Base-by-base conservation (phyloP, 2,329 filamentous ascomycete species). In the Cladorrhinum sp. region DNA sequence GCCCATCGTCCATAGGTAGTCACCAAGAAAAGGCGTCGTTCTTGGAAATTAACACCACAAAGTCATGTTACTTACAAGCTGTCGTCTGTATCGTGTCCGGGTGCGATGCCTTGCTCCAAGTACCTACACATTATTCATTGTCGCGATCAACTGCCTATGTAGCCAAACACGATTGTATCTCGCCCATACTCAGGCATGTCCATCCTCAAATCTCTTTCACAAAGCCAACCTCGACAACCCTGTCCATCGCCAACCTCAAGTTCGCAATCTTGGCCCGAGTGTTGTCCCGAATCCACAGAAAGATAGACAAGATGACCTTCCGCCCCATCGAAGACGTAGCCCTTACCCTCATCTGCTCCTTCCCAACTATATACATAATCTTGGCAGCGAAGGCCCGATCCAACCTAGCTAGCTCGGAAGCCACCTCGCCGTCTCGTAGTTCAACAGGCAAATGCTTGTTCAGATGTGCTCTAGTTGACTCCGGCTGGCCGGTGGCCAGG, bases 201-300 rank as follows among this genome's bases (percentile, higher is more conserved):
- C n/a, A n/a, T 20, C 33, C 57, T 61, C 67, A 86, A 58, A 89
- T 84, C 64, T 88, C 84, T 73, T 88, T 88, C 1, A 89, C 80
- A 69, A 89, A 90, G 0, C 87, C 87, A 18, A 90, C 85, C 73
- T 89, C 87, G 18, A 90, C 82, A 53, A 89, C 71, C 54, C 81
- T 79, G 62, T 89, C 86, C 62, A 82, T 80, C 0, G 82, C 79
- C 48, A 88, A 73, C 54, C 81, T 75, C 61, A 89, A 72, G 66
- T 86, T 86, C 14, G 86, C 84, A 73, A 89, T 82, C 76, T 89
- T 90, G 1, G 83, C 81, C 56, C 86, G 75, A 12, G 84, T 85
- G 65, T 88, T 89, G 42, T 90, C 86, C 28, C 86, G 74, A 55
- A 89, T 79, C 77, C 86, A 89, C 62, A 90, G 71, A 64, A 89